These are phyloP conservation scores for Diaporthe citri DNA, from an alignment of 2,329 filamentous ascomycete genomes.

Conservation along the genomic window DNA sequence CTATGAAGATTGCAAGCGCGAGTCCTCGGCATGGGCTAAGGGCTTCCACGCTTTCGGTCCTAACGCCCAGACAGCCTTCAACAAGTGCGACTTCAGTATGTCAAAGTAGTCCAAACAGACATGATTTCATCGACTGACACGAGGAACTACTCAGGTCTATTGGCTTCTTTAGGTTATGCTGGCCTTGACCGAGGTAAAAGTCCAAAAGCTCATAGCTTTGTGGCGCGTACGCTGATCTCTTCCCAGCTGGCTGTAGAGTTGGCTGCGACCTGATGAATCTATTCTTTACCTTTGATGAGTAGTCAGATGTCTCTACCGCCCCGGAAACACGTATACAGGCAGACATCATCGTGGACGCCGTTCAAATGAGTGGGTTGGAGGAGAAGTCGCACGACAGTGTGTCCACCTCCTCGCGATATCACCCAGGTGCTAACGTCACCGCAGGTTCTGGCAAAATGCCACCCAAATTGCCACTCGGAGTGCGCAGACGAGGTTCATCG, in stretches of 20 bases:
- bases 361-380: conserved; percentile 43
- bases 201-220: too few relatives aligned
- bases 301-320: conserved; percentile 40
- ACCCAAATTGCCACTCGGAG: conserved; percentile 38
- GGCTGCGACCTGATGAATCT: conserved; percentile 45
- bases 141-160: conserved; percentile 34
- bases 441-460: conserved; percentile 45
- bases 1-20: conserved; percentile 19
- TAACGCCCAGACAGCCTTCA: conserved; percentile 41
- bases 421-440: background rate
- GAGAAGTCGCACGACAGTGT: conserved; percentile 45
- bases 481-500: conserved; percentile 44
- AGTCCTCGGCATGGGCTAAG: conserved; percentile 40
- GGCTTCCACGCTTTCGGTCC: conserved; percentile 42
- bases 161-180: conserved; percentile 40
- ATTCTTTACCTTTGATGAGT: conserved; percentile 47
- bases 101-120: background rate
- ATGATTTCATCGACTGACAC: too few relatives aligned
- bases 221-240: too few relatives aligned
- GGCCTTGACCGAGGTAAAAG: conserved; percentile 36
- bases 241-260: too few relatives aligned
- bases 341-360: conserved; percentile 42
- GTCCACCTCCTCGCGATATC: background rate
- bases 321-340: conserved; percentile 36
- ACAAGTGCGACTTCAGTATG: conserved; percentile 43